Percentiles rank a stretch among this genome's conserved stretches.
These are phyloP conservation scores for Persicaria tinctoria DNA, from an alignment of 148 eudicot genomes.

Conservation along the genomic window DNA sequence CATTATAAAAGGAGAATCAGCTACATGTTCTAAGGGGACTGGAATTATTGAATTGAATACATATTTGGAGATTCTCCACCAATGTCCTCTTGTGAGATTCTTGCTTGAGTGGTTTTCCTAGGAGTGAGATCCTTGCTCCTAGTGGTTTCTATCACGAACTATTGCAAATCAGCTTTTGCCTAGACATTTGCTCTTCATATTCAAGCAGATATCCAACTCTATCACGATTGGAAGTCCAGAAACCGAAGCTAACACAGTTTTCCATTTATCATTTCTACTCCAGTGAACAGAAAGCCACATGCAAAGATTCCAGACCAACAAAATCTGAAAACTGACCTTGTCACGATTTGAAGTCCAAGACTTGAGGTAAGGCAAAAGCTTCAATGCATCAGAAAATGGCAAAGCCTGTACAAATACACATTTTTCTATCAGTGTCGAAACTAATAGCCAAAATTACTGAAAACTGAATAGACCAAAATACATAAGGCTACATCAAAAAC, in stretches of 20 bases:
- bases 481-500: not conserved
- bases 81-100: too few relatives aligned
- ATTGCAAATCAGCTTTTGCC: too few relatives aligned
- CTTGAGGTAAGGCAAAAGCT: conserved; percentile 73
- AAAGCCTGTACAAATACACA: conserved; percentile 52
- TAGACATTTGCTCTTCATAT: too few relatives aligned
- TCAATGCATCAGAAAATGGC: conserved; percentile 90
- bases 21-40: too few relatives aligned
- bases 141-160: too few relatives aligned
- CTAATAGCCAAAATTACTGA: not conserved
- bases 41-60: too few relatives aligned
- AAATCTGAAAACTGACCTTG: conserved; percentile 44
- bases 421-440: not conserved
- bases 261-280: not conserved
- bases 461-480: not conserved
- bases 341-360: conserved; percentile 63
- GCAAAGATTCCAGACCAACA: conserved; percentile 23
- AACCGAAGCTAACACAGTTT: too few relatives aligned
- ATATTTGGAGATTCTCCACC: too few relatives aligned
- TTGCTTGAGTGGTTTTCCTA: too few relatives aligned
- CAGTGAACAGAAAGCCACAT: not conserved
- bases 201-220: not conserved
- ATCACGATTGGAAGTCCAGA: not conserved
- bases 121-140: too few relatives aligned
- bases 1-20: too few relatives aligned